Base-by-base conservation (phyloP, 2,329 filamentous ascomycete genomes). In the Ophiostoma angusticollis region DNA sequence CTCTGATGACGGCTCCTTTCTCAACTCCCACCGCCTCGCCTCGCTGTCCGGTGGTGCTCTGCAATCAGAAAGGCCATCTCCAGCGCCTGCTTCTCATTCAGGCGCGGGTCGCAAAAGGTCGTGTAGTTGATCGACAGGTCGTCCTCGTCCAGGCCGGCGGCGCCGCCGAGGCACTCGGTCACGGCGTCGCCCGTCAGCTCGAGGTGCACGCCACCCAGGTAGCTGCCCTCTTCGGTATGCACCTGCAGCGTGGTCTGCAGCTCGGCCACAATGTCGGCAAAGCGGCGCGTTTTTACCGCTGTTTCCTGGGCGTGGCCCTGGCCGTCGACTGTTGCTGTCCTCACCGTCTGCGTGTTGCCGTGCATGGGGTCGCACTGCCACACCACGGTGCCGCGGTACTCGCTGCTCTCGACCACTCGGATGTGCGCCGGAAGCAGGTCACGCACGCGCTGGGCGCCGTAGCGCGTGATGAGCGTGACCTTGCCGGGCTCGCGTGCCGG, bases 301-400 rank as follows among this genome's bases (percentile, higher is more conserved):
- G n/a, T n/a, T n/a, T n/a, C n/a, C n/a, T n/a, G n/a, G n/a, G n/a
- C n/a, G n/a, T n/a, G n/a, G n/a, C n/a, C n/a, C n/a, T n/a, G n/a
- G n/a, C n/a, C n/a, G 19, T 86, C 86, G 0, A 72, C 65, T 0
- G 74, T 70, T 0, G 84, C 89, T 16, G 73, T 69, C 25, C 68
- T 70, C 0, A 84, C 89, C 16, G 73, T 70, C 31, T 69, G 63
- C 27, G 76, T 80, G 61, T 81, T 81, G 46, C 91, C 91, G 62
- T 98, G 91, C 91, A 98, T 98, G 17, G 91, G 91, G 61, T 98
- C 91, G 62, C 89, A 96, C 63, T 96, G 91, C 89, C 89, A 96
- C 50, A 95, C 84, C 4, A 93, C 85, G 27, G 39, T 37, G 36
- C 66, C 59, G 33, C 58, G 58, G 59, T 75, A 77, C 59, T 78